Base-by-base conservation (phyloP, 352 stramenopile genomes). In the Phytophthora pinifolia region DNA sequence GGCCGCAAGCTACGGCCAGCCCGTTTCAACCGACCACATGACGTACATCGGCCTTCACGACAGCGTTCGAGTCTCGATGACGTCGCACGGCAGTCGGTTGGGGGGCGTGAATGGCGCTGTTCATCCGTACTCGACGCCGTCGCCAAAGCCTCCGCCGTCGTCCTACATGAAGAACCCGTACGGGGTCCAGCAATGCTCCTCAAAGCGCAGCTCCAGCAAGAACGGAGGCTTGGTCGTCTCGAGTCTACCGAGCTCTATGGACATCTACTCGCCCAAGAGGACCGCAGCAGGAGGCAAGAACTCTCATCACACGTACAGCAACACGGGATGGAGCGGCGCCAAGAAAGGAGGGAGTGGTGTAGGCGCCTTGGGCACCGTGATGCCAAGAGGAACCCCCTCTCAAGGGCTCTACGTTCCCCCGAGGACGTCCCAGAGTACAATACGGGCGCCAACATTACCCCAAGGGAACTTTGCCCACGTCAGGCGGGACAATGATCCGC, bases 211-310 rank as follows among this genome's bases (percentile, higher is more conserved):
- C 6, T 46, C 32, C 37, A 56, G 41, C 27, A 72, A 62, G 43
- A 48, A 44, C 10, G 33, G 52, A 3, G 54, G 54, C 9, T 46
- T 43, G 25, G 41, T 38, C 0, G 27, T 32, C 3, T 39, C 39
- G 18, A 79, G 48, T 47, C 47, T 83, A 8, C 69, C 73, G 22
- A 72, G 45, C 33, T 71, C 74, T 15, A 74, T 72, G 52, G 72
- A 83, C 43, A 67, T 75, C 22, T 85, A 86, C 54, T 80, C 79
- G 17, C 61, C 74, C 1, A 69, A 77, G n/a, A 82, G 77, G 56
- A 66, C 46, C 42, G 52, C 30, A 34, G 41, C n/a, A 27, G 62
- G 43, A 18, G 50, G 29, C 12, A 68, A 59, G 15, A 62, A 51
- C 17, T 20, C 41, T 7, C 52, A 59, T 29, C 36, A 57, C 38